Evolutionary conservation across 345 rosid genomes (phyloP).

Genomic region (Angophora floribunda): DNA sequence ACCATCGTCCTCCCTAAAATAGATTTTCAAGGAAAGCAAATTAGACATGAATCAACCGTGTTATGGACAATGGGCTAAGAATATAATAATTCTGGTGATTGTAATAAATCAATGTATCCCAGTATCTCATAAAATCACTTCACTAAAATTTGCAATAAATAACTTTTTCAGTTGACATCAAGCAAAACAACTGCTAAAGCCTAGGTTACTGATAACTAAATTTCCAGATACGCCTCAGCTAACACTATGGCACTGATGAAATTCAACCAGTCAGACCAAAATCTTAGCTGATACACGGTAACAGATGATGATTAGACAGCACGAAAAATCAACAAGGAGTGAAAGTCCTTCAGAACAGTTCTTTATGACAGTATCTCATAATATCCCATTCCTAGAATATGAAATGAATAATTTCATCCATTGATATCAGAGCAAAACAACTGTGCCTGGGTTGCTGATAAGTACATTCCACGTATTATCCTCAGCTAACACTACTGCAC

Average conservation of each 20-base stretch:
- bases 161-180: not conserved
- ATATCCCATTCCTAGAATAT: not conserved
- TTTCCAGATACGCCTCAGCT: not conserved
- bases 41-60: not conserved
- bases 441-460: not conserved
- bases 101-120: not conserved
- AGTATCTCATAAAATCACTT: not conserved
- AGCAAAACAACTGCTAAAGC: not conserved
- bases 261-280: not conserved
- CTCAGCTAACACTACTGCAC: not conserved
- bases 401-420: not conserved
- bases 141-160: not conserved
- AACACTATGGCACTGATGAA: not conserved
- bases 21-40: not conserved
- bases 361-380: not conserved
- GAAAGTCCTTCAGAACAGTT: not conserved
- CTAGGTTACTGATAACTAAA: not conserved
- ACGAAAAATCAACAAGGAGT: not conserved
- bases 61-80: not conserved
- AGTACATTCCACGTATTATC: not conserved
- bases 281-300: not conserved
- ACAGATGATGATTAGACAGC: not conserved
- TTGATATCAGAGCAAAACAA: not conserved
- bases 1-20: constrained; percentile 87
- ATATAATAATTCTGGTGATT: not conserved